A percentile compares a stretch with the other conserved stretches of the same genome.
Evolutionary conservation across 106 monocot species (phyloP).

Genomic region (Amphibolis antarctica): DNA sequence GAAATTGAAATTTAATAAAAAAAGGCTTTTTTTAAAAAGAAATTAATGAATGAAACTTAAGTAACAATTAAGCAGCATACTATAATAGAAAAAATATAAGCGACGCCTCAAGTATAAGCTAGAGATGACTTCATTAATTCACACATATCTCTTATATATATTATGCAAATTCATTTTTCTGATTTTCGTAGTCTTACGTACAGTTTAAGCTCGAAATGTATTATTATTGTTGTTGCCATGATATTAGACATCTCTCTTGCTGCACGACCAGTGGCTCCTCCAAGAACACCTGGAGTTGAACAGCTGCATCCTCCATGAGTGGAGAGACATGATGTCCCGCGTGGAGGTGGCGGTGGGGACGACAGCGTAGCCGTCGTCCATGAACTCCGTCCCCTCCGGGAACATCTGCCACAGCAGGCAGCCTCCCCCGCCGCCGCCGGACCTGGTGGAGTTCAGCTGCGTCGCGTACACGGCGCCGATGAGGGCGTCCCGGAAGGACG

Average conservation of each 20-base stretch:
- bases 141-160: no score
- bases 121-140: no score
- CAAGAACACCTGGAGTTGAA: conserved; percentile 63
- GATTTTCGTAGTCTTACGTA: no score
- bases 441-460: conserved; percentile 36
- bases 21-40: no score
- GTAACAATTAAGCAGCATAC: no score
- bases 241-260: conserved; percentile 24
- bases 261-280: conserved; percentile 63
- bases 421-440: conserved; percentile 48
- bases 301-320: conserved; percentile 49
- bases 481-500: conserved; percentile 41
- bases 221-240: no score
- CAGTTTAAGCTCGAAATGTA: no score
- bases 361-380: conserved; percentile 92
- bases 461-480: conserved; percentile 42
- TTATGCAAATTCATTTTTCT: no score
- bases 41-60: no score
- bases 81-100: no score
- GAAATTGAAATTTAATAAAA: no score
- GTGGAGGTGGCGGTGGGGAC: conserved; percentile 33
- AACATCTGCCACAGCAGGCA: conserved; percentile 74
- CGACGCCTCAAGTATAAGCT: no score
- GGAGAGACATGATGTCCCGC: conserved; percentile 36
- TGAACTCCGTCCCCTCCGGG: conserved; percentile 63